Evolutionary conservation across 352 stramenopile genomes (phyloP), one percentile per base, ranked within the genome.

Genomic region (Globisporangium sylvaticum): DNA sequence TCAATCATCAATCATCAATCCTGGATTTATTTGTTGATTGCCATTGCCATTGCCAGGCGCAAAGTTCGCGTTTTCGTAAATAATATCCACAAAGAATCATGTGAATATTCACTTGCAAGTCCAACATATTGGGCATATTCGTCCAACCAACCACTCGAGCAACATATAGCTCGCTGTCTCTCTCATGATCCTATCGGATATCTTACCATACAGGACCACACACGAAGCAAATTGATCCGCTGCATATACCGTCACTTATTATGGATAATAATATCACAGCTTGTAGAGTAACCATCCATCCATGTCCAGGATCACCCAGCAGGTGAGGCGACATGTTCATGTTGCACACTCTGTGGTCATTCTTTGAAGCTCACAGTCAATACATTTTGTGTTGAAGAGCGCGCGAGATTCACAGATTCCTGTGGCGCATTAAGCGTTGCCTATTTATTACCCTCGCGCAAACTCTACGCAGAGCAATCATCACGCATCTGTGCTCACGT

Each of bases 21-120:
- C 57, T 62, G 57, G 57, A 62, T 62, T 52, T 52, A 62, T 62
- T 62, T 62, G 57, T 52, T 62, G 57, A 62, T 62, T 62, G 57
- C n/a, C 9, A 32, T 42, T 42, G 34, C 22, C 53, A 25, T 48
- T 20, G 1, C 15, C 39, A 20, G 14, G 12, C 2, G 37, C 50
- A 25, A 58, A 58, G 50, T 27, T 18, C 12, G 12, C 24, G 4
- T 8, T 29, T 9, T 1, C 50, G 20, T 56, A 7, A n/a, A n/a
- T 42, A 10, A 15, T 20, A 48, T 20, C 4, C 14, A n/a, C 39
- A 48, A n/a, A 48, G 4, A 48, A 48, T 48, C 37, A 44, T 44
- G 12, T 44, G 18, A 44, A 39, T 39, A 34, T 34, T 34, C 31
- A 10, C 31, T 34, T 34, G 31, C 31, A 34, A 34, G 31, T 10